phyloP scores from a whole-genome alignment of 2,329 filamentous ascomycete species.

The Hortaea werneckii region DNA sequence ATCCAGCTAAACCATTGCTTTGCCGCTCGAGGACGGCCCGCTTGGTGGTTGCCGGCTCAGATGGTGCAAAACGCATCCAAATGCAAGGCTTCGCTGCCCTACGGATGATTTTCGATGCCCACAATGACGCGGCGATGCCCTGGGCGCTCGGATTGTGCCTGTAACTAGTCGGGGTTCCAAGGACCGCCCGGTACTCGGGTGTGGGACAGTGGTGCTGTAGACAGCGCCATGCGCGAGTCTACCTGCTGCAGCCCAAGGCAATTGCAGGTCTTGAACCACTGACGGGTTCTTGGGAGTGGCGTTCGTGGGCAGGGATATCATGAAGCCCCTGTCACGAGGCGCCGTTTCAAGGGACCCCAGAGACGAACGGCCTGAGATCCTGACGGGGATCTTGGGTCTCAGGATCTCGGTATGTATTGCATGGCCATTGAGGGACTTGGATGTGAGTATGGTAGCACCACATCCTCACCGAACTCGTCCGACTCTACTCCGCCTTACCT shows the following conservation, averaged over 20 bases:
- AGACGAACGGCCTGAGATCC: not conserved
- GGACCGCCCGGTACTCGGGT: constrained; percentile 1
- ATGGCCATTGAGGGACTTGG: not conserved
- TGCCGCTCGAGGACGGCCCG: not conserved
- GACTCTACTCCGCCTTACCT: not conserved
- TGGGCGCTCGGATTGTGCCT: constrained; percentile 1
- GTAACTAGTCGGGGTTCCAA: not conserved
- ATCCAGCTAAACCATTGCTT: not conserved
- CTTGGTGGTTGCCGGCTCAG: not conserved
- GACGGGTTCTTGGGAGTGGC: not conserved
- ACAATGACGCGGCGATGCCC: constrained; percentile 2
- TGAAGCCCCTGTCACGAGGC: not conserved
- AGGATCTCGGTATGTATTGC: not conserved
- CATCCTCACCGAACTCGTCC: not conserved
- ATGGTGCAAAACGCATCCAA: not conserved
- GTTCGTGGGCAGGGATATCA: not conserved
- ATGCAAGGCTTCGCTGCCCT: not conserved
- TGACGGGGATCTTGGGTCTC: not conserved
- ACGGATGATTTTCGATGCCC: constrained; percentile 3
- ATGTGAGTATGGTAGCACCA: not conserved
- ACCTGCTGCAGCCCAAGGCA: not conserved
- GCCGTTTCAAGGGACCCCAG: not conserved
- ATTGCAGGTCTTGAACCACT: not conserved
- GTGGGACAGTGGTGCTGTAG: not conserved
- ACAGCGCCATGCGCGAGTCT: not conserved